A percentile compares a stretch with the other conserved stretches of the same genome.
These are phyloP conservation scores for Graphiopsis chlorocephala DNA, from an alignment of 2,329 filamentous ascomycete genomes.

Conservation along the genomic window DNA sequence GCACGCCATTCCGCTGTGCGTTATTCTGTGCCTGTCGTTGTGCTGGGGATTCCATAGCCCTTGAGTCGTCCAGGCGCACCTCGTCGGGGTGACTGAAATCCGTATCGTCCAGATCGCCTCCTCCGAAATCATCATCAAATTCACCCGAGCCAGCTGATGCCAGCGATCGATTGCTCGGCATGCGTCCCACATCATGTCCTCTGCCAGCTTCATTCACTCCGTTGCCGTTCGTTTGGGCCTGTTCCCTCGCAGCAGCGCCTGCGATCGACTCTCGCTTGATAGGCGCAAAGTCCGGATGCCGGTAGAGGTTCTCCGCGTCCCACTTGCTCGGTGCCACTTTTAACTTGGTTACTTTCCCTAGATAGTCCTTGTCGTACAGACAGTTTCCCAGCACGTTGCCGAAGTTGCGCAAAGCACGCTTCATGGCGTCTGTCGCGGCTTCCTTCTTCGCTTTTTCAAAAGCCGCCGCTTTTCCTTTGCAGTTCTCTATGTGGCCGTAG, in stretches of 20 bases:
- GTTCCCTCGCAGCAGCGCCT: conserved; percentile 24
- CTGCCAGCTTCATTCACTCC: conserved; percentile 6
- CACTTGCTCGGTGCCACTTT: conserved; percentile 77
- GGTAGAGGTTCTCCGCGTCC: conserved; percentile 74
- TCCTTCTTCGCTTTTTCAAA: conserved; percentile 99
- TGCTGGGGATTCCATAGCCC: conserved; percentile 24
- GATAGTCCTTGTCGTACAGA: conserved; percentile 94
- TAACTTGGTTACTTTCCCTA: conserved; percentile 84
- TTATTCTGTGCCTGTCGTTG: conserved; percentile 19
- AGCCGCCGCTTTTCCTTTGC: conserved; percentile 87
- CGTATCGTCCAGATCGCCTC: conserved; percentile 56
- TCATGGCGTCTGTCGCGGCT: conserved; percentile 90
- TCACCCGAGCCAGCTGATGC: conserved; percentile 39
- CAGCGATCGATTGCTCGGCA: conserved; percentile 34
- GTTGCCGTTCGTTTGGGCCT: conserved; percentile 23
- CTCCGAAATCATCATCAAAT: conserved; percentile 57
- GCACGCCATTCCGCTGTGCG: conserved; percentile 24
- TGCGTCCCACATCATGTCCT: conserved; percentile 23
- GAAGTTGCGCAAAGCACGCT: conserved; percentile 84
- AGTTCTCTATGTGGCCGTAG: conserved; percentile 95
- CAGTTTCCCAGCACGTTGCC: conserved; percentile 98
- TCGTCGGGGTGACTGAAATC: conserved; percentile 69
- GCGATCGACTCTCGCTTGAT: conserved; percentile 53
- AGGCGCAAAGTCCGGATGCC: conserved; percentile 70
- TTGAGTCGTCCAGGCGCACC: conserved; percentile 53